phyloP scores from a whole-genome alignment of 805 yeast species.

The Komagataella phaffii region DNA sequence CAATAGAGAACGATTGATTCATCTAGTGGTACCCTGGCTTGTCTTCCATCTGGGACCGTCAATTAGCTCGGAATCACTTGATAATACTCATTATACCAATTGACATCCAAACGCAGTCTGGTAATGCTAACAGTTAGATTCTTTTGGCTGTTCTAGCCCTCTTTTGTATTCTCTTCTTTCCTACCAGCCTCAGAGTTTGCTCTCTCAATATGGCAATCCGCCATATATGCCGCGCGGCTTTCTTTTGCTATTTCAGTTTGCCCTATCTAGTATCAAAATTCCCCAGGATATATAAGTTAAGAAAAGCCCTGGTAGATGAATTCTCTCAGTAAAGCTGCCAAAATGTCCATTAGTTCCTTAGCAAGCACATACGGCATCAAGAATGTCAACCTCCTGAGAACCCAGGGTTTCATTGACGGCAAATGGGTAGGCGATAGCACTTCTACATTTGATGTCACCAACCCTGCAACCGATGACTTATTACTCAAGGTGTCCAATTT shows the following conservation, averaged over 20 bases:
- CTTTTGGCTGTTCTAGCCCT: not conserved
- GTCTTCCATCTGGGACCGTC: no score
- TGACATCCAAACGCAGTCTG: not conserved
- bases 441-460: constrained; percentile 46
- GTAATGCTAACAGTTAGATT: not conserved
- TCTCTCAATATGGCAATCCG: not conserved
- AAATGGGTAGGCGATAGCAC: constrained; percentile 40
- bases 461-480: constrained; percentile 57
- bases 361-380: constrained; percentile 20
- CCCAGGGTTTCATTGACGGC: constrained; percentile 62
- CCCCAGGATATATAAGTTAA: not conserved
- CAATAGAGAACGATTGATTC: no score
- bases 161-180: not conserved
- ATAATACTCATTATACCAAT: no score
- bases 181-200: not conserved
- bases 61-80: no score
- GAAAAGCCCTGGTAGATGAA: not conserved
- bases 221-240: not conserved
- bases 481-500: constrained; percentile 44
- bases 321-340: not conserved
- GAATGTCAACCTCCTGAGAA: constrained; percentile 37
- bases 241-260: not conserved
- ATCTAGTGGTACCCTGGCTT: no score
- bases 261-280: not conserved
- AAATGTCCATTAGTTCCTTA: constrained; percentile 8